phyloP scores from a whole-genome alignment of 177 flowering plant species.

The Vitis hybrid region DNA sequence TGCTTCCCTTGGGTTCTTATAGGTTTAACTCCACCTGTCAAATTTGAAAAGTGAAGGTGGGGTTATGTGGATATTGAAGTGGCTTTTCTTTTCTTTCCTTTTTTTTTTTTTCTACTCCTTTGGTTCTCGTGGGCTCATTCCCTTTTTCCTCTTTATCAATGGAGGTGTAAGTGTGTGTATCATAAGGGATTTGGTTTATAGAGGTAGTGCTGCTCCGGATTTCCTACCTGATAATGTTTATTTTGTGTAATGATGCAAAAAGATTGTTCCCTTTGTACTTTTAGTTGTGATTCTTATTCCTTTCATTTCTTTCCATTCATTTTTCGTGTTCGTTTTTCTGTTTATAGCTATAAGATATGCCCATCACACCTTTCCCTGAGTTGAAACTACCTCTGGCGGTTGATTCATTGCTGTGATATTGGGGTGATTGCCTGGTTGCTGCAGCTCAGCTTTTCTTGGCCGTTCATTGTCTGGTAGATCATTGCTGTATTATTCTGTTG shows the following conservation, averaged over 20 bases:
- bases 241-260: slow-evolving; percentile 20
- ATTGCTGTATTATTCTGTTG: no score
- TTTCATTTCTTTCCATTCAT: no score
- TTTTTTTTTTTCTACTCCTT: neutral
- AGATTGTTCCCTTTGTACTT: slow-evolving; percentile 4
- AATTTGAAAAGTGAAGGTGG: slow-evolving; percentile 10
- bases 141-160: slow-evolving; percentile 13
- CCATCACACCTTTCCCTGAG: no score
- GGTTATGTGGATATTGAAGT: slow-evolving; percentile 25
- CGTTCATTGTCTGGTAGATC: no score
- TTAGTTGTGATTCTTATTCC: neutral
- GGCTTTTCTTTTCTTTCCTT: slow-evolving; percentile 10
- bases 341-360: no score
- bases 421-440: no score
- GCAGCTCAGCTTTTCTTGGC: no score
- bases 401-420: no score
- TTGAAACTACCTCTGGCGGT: no score
- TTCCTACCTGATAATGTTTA: slow-evolving; percentile 20
- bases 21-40: slow-evolving; percentile 7
- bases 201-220: slow-evolving; percentile 20
- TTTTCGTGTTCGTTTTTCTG: no score
- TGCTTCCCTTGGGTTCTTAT: slow-evolving; percentile 8
- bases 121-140: slow-evolving; percentile 14
- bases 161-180: slow-evolving; percentile 30
- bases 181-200: slow-evolving; percentile 26